A percentile compares a stretch with the other conserved stretches of the same genome.
Evolutionary conservation across 1,284 basidiomycete species (phyloP).

Genomic region (Apiotrichum siamense): DNA sequence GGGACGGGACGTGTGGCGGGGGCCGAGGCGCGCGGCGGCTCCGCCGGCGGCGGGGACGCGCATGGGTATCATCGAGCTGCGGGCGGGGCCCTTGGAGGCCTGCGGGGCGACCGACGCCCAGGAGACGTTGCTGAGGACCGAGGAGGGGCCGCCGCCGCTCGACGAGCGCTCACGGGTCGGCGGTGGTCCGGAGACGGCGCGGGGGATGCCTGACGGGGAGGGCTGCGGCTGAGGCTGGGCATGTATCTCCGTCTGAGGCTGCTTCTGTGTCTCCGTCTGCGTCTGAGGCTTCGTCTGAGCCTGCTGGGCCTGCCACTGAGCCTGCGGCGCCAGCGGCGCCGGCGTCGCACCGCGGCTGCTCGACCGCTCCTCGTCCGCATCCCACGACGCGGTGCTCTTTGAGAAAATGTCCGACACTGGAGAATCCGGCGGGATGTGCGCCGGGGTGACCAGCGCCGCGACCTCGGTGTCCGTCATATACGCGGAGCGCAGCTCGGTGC

Average conservation of each 20-base stretch:
- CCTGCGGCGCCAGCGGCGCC: neutral
- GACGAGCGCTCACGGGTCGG: neutral
- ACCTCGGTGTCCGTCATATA: conserved; percentile 3
- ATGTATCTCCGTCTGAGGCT: too few species aligned
- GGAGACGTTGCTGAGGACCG: neutral
- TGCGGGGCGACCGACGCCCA: neutral
- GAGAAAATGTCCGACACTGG: neutral
- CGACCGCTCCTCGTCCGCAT: neutral
- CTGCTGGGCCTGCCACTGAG: too few species aligned
- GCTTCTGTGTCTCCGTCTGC: too few species aligned
- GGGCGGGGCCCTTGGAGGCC: too few species aligned
- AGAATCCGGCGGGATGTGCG: neutral
- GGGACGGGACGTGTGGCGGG: too few species aligned
- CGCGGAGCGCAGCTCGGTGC: too few species aligned
- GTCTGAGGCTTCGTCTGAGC: too few species aligned
- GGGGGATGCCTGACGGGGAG: too few species aligned
- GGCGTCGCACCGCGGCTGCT: neutral
- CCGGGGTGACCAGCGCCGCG: neutral
- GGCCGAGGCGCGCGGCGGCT: neutral
- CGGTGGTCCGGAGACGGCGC: neutral
- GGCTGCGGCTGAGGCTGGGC: too few species aligned
- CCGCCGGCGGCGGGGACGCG: neutral
- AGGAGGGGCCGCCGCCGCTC: neutral
- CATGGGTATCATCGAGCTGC: neutral
- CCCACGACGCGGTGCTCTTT: neutral